Percentiles rank a stretch among this genome's conserved stretches.
Evolutionary conservation across 129 eudicot genomes (phyloP).

Genomic region (Silybum marianum): DNA sequence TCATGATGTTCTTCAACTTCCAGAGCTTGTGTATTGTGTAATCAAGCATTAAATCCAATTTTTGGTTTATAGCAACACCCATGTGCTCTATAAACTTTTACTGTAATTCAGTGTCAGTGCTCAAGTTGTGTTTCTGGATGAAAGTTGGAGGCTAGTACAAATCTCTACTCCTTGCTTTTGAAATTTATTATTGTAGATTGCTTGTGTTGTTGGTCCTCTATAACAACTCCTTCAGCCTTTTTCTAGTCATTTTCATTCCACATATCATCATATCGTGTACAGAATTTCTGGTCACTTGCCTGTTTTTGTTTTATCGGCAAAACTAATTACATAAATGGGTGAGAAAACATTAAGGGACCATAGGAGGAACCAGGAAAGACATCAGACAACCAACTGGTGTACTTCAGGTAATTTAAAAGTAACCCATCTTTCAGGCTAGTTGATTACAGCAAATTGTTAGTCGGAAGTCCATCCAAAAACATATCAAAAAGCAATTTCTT

Average conservation of each 20-base stretch:
- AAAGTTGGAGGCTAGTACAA: not conserved
- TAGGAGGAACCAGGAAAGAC: not conserved
- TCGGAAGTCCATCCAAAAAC: not conserved
- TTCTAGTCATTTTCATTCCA: not conserved
- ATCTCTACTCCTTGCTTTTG: not conserved
- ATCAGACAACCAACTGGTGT: constrained; percentile 1
- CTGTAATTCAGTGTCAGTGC: not conserved
- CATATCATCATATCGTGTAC: not conserved
- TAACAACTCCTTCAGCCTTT: not conserved
- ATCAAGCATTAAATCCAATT: not conserved
- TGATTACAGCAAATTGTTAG: not conserved
- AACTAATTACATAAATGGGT: not conserved
- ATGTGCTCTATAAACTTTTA: not conserved
- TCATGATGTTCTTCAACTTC: not conserved
- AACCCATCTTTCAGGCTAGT: not conserved
- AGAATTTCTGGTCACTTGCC: not conserved
- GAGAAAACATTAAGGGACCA: not conserved
- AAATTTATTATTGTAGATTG: not conserved
- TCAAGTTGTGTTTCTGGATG: not conserved
- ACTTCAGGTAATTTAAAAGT: not conserved
- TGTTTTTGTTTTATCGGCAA: not conserved
- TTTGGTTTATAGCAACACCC: not conserved
- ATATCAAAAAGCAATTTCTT: not conserved
- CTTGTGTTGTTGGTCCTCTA: not conserved
- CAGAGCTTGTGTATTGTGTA: not conserved